Conservation (phyloP, 768 basidiomycete genomes). For the Cantharellus anzutake region DNA sequence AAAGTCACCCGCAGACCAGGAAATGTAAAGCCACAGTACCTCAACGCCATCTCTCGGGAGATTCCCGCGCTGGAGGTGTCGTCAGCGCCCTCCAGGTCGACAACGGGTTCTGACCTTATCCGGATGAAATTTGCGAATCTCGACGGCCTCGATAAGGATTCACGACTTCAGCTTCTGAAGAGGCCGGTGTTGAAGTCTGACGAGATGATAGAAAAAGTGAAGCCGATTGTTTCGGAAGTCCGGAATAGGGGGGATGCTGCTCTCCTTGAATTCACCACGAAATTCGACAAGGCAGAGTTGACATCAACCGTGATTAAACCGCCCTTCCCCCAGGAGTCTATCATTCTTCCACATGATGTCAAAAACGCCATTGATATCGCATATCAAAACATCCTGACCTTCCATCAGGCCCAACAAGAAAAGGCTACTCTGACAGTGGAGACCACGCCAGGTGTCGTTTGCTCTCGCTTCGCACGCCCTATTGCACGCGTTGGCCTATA, state of each 20-base stretch:
- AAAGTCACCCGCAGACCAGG: constrained; percentile 77
- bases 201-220: constrained; percentile 84
- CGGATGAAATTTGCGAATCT: constrained; percentile 62
- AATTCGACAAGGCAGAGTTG: constrained; percentile 74
- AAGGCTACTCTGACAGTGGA: constrained; percentile 58
- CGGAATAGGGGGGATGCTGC: constrained; percentile 70
- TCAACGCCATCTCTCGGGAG: constrained; percentile 10
- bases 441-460: constrained; percentile 96
- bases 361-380: constrained; percentile 73
- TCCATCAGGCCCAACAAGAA: constrained; percentile 79
- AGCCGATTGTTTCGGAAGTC: constrained; percentile 83
- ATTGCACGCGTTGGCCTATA: constrained; percentile 92
- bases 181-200: constrained; percentile 75
- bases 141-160: constrained; percentile 24
- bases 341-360: constrained; percentile 41
- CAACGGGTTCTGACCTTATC: constrained; percentile 25
- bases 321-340: constrained; percentile 51
- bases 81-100: constrained; percentile 12
- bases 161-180: constrained; percentile 52
- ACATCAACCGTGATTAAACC: constrained; percentile 52
- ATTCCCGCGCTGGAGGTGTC: constrained; percentile 18
- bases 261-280: constrained; percentile 73
- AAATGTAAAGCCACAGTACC: constrained; percentile 65
- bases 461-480: constrained; percentile 87
- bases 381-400: constrained; percentile 78